Evolutionary conservation across 225 moss, liverwort and hornwort genomes (phyloP).

Genomic region (Pseudisothecium myosuroides): DNA sequence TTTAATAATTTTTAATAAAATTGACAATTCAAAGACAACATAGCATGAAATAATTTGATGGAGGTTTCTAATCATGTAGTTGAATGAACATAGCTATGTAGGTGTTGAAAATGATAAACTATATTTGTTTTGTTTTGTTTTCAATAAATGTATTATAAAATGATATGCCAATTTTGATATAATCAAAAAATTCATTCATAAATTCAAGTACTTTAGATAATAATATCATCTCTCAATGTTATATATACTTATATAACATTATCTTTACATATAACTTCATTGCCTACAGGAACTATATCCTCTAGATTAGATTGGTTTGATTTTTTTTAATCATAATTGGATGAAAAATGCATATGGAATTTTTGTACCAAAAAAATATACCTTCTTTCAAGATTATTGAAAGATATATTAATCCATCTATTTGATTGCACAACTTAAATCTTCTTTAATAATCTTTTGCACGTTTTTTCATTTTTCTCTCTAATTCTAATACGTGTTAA

Average conservation of each 20-base stretch:
- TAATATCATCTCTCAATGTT: not conserved
- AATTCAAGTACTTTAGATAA: not conserved
- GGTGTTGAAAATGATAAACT: not conserved
- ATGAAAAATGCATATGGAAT: not conserved
- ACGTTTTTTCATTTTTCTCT: not conserved
- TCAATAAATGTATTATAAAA: not conserved
- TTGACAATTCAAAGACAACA: not conserved
- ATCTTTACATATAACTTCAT: not conserved
- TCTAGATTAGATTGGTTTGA: not conserved
- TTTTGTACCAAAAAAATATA: no score
- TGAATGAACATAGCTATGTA: not conserved
- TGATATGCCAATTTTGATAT: not conserved
- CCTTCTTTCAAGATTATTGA: not conserved
- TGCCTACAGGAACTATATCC: not conserved
- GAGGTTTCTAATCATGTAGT: not conserved
- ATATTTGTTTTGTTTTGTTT: not conserved
- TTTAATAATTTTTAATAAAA: not conserved
- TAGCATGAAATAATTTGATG: not conserved
- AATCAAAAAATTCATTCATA: not conserved
- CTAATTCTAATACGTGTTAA: no score
- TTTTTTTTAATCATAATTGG: not conserved
- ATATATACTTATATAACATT: not conserved
- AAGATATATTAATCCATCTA: not conserved
- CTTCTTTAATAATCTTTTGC: not conserved
- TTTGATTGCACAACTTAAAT: not conserved